These are phyloP conservation scores for Kwoniella sp. DNA, from an alignment of 768 basidiomycete species.

Conservation along the genomic window DNA sequence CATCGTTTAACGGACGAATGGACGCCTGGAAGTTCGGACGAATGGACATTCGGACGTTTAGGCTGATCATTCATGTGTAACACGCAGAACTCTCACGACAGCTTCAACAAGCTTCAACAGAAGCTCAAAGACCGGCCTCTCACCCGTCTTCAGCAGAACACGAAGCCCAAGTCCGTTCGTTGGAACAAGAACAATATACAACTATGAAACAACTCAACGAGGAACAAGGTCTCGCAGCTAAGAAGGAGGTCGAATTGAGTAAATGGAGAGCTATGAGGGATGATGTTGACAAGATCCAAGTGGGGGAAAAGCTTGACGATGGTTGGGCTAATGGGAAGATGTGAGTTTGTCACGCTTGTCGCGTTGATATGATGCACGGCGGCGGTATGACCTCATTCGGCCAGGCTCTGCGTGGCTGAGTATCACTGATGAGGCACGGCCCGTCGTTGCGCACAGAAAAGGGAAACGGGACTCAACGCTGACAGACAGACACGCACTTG, in stretches of 20 bases:
- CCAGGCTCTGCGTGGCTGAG: too few species aligned
- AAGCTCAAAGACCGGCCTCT: slow-evolving; percentile 38
- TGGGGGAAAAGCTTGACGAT: slow-evolving; percentile 32
- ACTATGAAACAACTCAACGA: slow-evolving; percentile 41
- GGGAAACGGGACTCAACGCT: too few species aligned
- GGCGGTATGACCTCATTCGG: too few species aligned
- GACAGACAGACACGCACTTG: too few species aligned
- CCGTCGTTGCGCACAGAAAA: too few species aligned
- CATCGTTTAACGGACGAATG: too few species aligned
- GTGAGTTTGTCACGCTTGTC: too few species aligned
- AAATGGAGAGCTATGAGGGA: slow-evolving; percentile 37
- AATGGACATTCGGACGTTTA: too few species aligned
- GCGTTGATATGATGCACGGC: too few species aligned
- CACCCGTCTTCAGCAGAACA: slow-evolving; percentile 41
- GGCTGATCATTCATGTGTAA: not conserved
- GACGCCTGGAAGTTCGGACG: too few species aligned
- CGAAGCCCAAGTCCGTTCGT: slow-evolving; percentile 30
- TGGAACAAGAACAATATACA: slow-evolving; percentile 39
- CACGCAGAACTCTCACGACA: slow-evolving; percentile 32
- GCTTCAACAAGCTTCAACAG: slow-evolving; percentile 29
- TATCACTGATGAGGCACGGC: too few species aligned
- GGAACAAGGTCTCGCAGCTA: slow-evolving; percentile 36
- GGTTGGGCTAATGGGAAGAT: slow-evolving; percentile 35
- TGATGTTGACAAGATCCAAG: slow-evolving; percentile 29
- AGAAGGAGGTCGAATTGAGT: slow-evolving; percentile 43